Evolutionary conservation across 352 stramenopile species (phyloP), one percentile per base, ranked within the genome.

Genomic region (Pythium monospermum): DNA sequence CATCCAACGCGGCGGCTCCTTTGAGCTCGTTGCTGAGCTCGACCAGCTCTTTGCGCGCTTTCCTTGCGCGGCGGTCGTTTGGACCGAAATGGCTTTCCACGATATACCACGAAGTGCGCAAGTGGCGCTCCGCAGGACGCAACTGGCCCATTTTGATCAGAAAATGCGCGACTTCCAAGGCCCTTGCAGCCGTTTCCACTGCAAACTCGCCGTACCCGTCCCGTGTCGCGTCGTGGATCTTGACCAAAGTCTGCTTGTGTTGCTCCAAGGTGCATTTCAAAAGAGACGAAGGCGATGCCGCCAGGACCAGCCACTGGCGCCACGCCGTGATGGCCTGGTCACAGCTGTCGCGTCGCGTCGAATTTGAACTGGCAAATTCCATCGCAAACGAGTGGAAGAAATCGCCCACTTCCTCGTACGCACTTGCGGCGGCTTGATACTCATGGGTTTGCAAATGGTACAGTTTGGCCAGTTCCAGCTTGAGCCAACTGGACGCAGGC

Each of bases 181-280:
- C 57, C 16, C 59, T 71, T 26, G 84, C 74, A 13, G 66, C 74
- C 6, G 74, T 64, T 25, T 90, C 74, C 1, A 87, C 38, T 38
- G 74, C 81, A 38, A 82, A 87, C 41, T 87, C 74, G 8, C 79
- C 76, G 36, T 73, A 87, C 3, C 79, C 79, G 15, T 76, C 65
- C 0, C 73, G 57, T 6, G 69, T 68, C 1, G 70, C 62, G 18
- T 58, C 41, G 25, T 82, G 47, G 48, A 87, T 73, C 49, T 76
- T 69, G 10, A 53, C 26, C 0, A 77, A 50, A n/a, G 85, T 65
- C 25, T 55, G 55, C 25, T 69, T 59, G 13, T 77, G 63, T 7
- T 85, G 62, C 1, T 76, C 62, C 16, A 71, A 59, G 0, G 51
- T 48, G n/a, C n/a, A n/a, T n/a, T n/a, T n/a, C n/a, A n/a, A n/a